Base-by-base conservation (phyloP, 2,329 filamentous ascomycete genomes). In the Diaporthe australafricana region DNA sequence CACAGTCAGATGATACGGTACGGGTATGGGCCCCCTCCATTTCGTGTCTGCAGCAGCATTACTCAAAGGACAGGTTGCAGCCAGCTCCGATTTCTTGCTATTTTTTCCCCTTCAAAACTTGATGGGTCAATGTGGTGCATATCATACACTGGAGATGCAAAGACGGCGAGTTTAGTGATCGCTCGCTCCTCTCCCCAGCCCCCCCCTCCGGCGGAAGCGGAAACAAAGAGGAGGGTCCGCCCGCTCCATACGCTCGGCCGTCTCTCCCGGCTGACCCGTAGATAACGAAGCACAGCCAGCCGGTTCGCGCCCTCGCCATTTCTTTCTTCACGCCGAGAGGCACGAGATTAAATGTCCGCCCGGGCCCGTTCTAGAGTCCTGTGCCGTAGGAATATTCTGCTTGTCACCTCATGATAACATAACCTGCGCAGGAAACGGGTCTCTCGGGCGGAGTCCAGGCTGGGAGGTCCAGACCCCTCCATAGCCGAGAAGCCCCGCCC, bases 41-140 rank as follows among this genome's bases (percentile, higher is more conserved):
- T 12, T 63, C 57, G 57, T 63, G 60, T 48, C 60, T 63, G 60
- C 42, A 63, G 27, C 30, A 42, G 60, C 60, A 65, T 50, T 65
- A 65, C 60, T 65, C 60, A 38, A 65, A 50, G 12, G 30, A 12
- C n/a, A 35, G 40, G 38, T 40, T 40, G 38, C 38, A 42, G 38
- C 12, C 22, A 17, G 27, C 14, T 5, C 27, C 35, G 20, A n/a
- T n/a, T 25, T 9, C 40, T 35, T 32, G 42, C 45, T 25, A 8
- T 48, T 47, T n/a, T n/a, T n/a, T n/a, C n/a, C n/a, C n/a, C n/a
- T n/a, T n/a, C n/a, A n/a, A n/a, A n/a, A n/a, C n/a, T n/a, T n/a
- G n/a, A n/a, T n/a, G n/a, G n/a, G n/a, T n/a, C 48, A 50, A 27
- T 50, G 9, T 25, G 47, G 22, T 25, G 42, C n/a, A 16, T 42